Evolutionary conservation across 805 yeast species (phyloP).

Genomic region (Candida germanica): DNA sequence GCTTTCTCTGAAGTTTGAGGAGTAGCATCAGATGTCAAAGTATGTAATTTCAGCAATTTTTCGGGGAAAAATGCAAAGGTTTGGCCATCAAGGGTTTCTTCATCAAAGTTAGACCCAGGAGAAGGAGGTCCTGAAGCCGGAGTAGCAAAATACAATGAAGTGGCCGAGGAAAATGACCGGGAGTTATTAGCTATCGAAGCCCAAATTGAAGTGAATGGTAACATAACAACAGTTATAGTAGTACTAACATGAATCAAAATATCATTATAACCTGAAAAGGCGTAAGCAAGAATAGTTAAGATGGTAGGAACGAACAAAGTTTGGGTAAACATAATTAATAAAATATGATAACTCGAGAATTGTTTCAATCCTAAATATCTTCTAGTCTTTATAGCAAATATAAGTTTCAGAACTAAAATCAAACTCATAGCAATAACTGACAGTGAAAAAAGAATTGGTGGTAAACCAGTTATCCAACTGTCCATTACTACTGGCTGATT

Average conservation of each 20-base stretch:
- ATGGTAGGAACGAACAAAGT: slow-evolving; percentile 77
- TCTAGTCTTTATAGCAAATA: slow-evolving; percentile 68
- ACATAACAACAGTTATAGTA: slow-evolving; percentile 39
- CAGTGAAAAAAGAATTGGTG: slow-evolving; percentile 62
- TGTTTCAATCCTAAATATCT: slow-evolving; percentile 75
- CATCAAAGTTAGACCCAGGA: slow-evolving; percentile 6
- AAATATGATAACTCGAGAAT: slow-evolving; percentile 76
- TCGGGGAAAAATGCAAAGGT: slow-evolving; percentile 13
- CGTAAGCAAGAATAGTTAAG: slow-evolving; percentile 53
- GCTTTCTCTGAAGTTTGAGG: neutral
- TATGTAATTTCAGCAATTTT: slow-evolving; percentile 10
- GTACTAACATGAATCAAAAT: slow-evolving; percentile 13
- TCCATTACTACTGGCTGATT: slow-evolving; percentile 5
- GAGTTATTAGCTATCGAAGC: slow-evolving; percentile 63
- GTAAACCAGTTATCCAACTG: slow-evolving; percentile 46
- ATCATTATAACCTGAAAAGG: slow-evolving; percentile 7
- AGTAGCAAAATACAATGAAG: slow-evolving; percentile 10
- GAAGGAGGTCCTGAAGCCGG: slow-evolving; percentile 3
- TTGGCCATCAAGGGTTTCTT: slow-evolving; percentile 10
- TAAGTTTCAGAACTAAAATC: slow-evolving; percentile 61
- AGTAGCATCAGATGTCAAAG: slow-evolving; percentile 5
- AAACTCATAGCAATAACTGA: slow-evolving; percentile 64
- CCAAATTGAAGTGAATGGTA: slow-evolving; percentile 89
- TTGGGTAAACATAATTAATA: slow-evolving; percentile 78
- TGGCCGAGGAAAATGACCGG: slow-evolving; percentile 8